Evolutionary conservation across 306 rosid species (phyloP).

Genomic region (Gynostemma pentaphyllum): DNA sequence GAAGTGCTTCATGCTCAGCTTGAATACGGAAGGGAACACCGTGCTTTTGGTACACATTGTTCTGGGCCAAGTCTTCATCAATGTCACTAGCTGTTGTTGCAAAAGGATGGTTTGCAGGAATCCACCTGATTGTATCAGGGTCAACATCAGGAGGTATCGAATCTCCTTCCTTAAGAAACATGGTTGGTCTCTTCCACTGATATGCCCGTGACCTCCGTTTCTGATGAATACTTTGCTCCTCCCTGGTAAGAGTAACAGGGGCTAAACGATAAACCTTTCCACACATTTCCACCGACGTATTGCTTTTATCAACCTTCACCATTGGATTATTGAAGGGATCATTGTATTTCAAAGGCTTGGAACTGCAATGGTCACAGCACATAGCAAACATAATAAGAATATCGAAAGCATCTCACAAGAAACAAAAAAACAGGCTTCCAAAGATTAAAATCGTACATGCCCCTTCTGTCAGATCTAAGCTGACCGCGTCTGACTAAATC

Average conservation of each 20-base stretch:
- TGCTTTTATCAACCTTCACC: constrained; percentile 69
- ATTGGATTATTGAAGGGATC: constrained; percentile 89
- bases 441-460: constrained; percentile 80
- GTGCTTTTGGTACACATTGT: constrained; percentile 69
- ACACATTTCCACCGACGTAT: constrained; percentile 76
- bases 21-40: constrained; percentile 91
- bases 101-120: constrained; percentile 92
- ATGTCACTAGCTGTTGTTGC: constrained; percentile 80
- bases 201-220: constrained; percentile 81
- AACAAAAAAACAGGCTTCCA: background rate
- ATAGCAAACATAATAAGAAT: background rate
- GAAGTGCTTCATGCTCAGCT: constrained; percentile 96
- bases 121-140: constrained; percentile 87
- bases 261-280: constrained; percentile 91
- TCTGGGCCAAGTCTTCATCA: constrained; percentile 80
- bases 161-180: constrained; percentile 91
- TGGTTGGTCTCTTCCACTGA: constrained; percentile 91
- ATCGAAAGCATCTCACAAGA: background rate
- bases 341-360: constrained; percentile 77
- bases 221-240: constrained; percentile 74
- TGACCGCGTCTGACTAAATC: constrained; percentile 95
- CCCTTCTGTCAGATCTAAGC: constrained; percentile 93
- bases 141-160: constrained; percentile 69
- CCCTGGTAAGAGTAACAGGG: constrained; percentile 81
- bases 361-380: constrained; percentile 25